Percentiles rank a stretch among this genome's conserved stretches.
Conservation (phyloP, 805 yeast species). For the Yueomyces sp. region DNA sequence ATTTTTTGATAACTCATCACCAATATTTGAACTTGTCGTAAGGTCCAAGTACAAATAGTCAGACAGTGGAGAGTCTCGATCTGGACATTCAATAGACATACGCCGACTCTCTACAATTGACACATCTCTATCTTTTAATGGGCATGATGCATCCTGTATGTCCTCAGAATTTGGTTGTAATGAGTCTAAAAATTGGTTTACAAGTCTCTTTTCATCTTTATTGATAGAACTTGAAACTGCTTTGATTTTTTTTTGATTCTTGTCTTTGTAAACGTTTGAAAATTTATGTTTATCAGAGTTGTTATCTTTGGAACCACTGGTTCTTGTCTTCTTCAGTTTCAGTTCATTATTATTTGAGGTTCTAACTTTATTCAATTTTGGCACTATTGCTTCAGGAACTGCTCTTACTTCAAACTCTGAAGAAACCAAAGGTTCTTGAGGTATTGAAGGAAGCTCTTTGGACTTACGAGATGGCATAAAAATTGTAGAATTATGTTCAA, state of each 20-base stretch:
- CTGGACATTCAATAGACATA: neutral
- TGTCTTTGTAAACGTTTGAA: neutral
- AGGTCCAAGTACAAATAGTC: neutral
- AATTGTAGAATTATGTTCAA: too few relatives aligned
- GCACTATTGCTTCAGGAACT: too few relatives aligned
- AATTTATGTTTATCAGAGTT: neutral
- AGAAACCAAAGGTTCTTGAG: too few relatives aligned
- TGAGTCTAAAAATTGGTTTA: slow-evolving; percentile 16
- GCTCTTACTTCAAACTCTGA: too few relatives aligned
- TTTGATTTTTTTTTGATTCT: neutral
- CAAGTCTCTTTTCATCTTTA: slow-evolving; percentile 16
- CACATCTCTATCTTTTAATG: neutral
- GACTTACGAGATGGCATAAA: too few relatives aligned
- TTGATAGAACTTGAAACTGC: slow-evolving; percentile 3
- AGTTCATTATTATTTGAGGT: too few relatives aligned
- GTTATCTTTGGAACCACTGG: neutral
- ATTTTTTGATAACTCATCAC: neutral
- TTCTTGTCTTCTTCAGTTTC: neutral
- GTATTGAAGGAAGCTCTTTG: too few relatives aligned
- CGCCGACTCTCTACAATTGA: neutral
- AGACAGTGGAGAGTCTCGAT: neutral
- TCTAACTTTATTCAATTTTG: too few relatives aligned
- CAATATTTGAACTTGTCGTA: neutral
- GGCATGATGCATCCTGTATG: neutral
- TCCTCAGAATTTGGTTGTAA: neutral